Conservation (phyloP, 306 rosid genomes). For the Pyrus betulifolia region DNA sequence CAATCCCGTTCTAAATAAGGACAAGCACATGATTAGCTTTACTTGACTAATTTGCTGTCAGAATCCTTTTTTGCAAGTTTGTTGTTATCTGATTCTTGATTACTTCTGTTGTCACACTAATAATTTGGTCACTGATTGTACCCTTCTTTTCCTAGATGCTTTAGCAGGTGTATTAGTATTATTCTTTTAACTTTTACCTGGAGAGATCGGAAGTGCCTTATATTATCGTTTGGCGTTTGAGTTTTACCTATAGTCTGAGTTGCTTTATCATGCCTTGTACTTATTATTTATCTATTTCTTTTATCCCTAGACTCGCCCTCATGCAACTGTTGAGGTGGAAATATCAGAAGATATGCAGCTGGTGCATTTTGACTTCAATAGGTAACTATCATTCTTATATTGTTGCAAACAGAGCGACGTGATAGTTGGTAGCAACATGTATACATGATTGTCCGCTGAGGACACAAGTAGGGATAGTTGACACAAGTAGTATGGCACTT, state of each 20-base stretch:
- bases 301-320: constrained; percentile 70
- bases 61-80: not conserved
- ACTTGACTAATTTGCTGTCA: not conserved
- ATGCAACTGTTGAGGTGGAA: constrained; percentile 98
- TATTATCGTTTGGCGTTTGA: not conserved
- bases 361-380: constrained; percentile 96
- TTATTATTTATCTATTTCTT: not conserved
- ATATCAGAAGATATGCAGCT: constrained; percentile 99
- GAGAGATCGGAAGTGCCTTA: not conserved
- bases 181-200: not conserved
- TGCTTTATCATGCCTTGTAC: not conserved
- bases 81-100: not conserved
- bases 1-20: not conserved
- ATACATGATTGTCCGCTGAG: not conserved
- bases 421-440: not conserved
- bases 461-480: not conserved
- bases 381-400: constrained; percentile 36
- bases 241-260: not conserved
- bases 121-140: not conserved
- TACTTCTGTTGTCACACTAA: not conserved
- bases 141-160: not conserved
- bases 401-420: not conserved
- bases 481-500: not conserved
- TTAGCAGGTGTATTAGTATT: not conserved
- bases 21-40: not conserved